These are phyloP conservation scores for Xylaria digitata DNA, from an alignment of 2,329 filamentous ascomycete genomes.

Conservation along the genomic window DNA sequence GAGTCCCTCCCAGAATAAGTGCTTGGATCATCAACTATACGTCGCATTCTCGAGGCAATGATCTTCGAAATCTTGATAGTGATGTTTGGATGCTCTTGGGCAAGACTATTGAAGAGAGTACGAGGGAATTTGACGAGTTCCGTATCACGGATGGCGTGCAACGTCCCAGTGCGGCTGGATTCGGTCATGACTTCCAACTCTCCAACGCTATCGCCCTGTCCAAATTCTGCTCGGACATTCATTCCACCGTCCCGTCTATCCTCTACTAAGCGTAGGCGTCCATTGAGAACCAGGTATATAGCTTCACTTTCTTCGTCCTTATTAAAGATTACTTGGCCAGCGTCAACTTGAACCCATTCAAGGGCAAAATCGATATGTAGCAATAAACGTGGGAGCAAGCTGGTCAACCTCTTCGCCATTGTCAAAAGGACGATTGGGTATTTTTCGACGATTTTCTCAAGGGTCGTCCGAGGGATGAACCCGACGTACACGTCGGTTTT, in stretches of 20 bases:
- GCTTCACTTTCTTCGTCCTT: slow-evolving; percentile 96
- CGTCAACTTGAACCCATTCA: slow-evolving; percentile 97
- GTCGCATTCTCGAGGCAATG: slow-evolving; percentile 93
- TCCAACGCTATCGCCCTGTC: slow-evolving; percentile 96
- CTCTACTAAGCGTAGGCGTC: slow-evolving; percentile 84
- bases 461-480: slow-evolving; percentile 84
- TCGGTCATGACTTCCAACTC: slow-evolving; percentile 98
- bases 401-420: slow-evolving; percentile 94
- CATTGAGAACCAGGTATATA: slow-evolving; percentile 97
- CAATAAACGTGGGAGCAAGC: slow-evolving; percentile 86
- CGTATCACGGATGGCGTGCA: slow-evolving; percentile 96
- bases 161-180: slow-evolving; percentile 85
- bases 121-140: slow-evolving; percentile 96
- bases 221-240: slow-evolving; percentile 89
- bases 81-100: slow-evolving; percentile 96
- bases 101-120: slow-evolving; percentile 96
- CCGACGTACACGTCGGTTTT: slow-evolving; percentile 99
- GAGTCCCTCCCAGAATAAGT: slow-evolving; percentile 73
- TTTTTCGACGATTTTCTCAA: slow-evolving; percentile 92
- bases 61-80: slow-evolving; percentile 99
- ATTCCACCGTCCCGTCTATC: slow-evolving; percentile 85
- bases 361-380: slow-evolving; percentile 97
- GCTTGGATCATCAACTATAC: slow-evolving; percentile 84
- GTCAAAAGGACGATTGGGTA: slow-evolving; percentile 94
- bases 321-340: slow-evolving; percentile 93